Conservation (phyloP, 2,329 filamentous ascomycete genomes). For the Botryotinia convoluta region DNA sequence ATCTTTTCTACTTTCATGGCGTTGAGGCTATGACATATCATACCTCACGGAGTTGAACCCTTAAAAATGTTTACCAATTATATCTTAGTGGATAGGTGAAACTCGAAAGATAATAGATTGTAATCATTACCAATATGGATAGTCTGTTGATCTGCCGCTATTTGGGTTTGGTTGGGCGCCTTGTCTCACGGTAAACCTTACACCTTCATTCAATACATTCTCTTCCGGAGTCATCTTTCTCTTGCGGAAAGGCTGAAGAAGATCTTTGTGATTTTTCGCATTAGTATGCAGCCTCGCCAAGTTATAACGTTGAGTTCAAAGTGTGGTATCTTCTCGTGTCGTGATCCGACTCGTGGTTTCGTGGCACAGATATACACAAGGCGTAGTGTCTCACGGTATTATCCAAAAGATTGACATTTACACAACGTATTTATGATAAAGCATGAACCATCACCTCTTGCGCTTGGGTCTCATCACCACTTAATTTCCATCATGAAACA, state of each 20-base stretch:
- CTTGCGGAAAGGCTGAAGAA: conserved; percentile 1
- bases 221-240: background rate
- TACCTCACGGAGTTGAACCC: background rate
- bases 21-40: background rate
- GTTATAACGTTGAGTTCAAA: conserved; percentile 5
- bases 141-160: conserved; percentile 4
- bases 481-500: background rate
- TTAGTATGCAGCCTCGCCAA: conserved; percentile 6
- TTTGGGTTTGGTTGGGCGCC: background rate
- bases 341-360: background rate
- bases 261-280: conserved; percentile 11
- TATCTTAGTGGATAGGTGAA: background rate
- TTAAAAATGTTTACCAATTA: background rate
- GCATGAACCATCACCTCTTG: background rate
- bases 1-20: background rate
- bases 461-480: background rate
- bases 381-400: background rate
- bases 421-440: background rate
- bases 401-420: background rate
- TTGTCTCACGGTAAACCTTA: background rate
- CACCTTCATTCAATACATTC: background rate
- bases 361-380: background rate
- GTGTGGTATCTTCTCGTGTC: background rate
- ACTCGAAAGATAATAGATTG: background rate
- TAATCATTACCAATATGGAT: background rate